phyloP scores from a whole-genome alignment of 352 stramenopile genomes.

The Phytophthora tubulina region DNA sequence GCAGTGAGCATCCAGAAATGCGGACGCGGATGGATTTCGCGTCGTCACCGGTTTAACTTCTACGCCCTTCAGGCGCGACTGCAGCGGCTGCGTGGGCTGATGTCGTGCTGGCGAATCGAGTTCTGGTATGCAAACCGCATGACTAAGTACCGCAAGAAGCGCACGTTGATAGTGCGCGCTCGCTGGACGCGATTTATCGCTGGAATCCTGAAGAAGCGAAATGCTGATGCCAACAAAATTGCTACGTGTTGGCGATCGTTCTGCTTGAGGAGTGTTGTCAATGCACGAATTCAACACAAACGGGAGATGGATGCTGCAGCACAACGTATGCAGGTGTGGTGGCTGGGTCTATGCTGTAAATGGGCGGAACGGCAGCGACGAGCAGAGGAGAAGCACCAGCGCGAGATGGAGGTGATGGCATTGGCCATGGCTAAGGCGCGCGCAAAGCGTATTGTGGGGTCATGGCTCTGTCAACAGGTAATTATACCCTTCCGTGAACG shows the following conservation, averaged over 20 bases:
- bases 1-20: constrained; percentile 58
- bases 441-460: constrained; percentile 32
- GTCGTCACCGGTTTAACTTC: constrained; percentile 54
- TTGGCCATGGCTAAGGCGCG: constrained; percentile 35
- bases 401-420: constrained; percentile 37
- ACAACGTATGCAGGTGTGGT: constrained; percentile 54
- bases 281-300: constrained; percentile 37
- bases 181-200: constrained; percentile 47
- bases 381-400: constrained; percentile 39
- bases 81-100: constrained; percentile 44
- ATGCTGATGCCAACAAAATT: constrained; percentile 37
- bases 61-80: constrained; percentile 51
- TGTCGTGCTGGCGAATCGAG: constrained; percentile 65
- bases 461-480: constrained; percentile 41
- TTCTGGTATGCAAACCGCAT: constrained; percentile 50
- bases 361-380: constrained; percentile 39
- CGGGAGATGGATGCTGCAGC: constrained; percentile 24
- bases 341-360: constrained; percentile 49
- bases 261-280: constrained; percentile 35
- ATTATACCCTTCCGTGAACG: constrained; percentile 40
- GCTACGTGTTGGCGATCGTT: constrained; percentile 45
- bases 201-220: constrained; percentile 43
- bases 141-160: constrained; percentile 36
- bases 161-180: constrained; percentile 36
- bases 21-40: constrained; percentile 50